These are phyloP conservation scores for Otatea glauca DNA, from an alignment of 176 grass and related monocot genomes.

Conservation along the genomic window DNA sequence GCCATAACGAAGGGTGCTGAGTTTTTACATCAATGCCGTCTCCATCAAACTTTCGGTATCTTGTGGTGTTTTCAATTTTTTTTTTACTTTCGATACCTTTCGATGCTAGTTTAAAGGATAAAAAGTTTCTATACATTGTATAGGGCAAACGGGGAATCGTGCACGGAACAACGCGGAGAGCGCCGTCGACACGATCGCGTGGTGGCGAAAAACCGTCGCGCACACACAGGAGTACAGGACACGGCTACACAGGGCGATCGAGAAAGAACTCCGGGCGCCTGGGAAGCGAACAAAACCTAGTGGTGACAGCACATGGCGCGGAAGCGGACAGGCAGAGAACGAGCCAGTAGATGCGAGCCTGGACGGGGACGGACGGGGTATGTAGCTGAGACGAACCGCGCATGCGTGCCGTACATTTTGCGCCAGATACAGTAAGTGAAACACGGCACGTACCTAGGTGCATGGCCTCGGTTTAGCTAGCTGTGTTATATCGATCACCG, in stretches of 20 bases:
- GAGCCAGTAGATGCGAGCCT: background rate
- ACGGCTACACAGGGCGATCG: background rate
- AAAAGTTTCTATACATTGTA: too few species aligned
- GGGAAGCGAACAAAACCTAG: background rate
- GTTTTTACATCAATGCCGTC: too few species aligned
- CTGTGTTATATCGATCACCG: background rate
- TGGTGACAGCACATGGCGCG: background rate
- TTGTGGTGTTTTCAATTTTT: too few species aligned
- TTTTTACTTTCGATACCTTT: too few species aligned
- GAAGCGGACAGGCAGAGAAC: background rate
- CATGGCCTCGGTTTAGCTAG: background rate
- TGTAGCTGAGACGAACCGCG: background rate
- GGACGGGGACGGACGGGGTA: too few species aligned
- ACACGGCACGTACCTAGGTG: background rate
- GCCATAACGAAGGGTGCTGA: too few species aligned
- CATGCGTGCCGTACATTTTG: background rate
- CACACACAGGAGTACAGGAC: background rate
- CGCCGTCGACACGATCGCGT: background rate
- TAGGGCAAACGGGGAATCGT: background rate
- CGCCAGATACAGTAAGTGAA: background rate
- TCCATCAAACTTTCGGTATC: too few species aligned
- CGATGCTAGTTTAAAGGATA: too few species aligned
- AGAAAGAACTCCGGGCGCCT: background rate
- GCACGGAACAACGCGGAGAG: background rate
- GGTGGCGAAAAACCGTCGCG: background rate